A percentile compares a stretch with the other conserved stretches of the same genome.
These are phyloP conservation scores for Inosperma sp. DNA, from an alignment of 768 basidiomycete genomes.

Conservation along the genomic window DNA sequence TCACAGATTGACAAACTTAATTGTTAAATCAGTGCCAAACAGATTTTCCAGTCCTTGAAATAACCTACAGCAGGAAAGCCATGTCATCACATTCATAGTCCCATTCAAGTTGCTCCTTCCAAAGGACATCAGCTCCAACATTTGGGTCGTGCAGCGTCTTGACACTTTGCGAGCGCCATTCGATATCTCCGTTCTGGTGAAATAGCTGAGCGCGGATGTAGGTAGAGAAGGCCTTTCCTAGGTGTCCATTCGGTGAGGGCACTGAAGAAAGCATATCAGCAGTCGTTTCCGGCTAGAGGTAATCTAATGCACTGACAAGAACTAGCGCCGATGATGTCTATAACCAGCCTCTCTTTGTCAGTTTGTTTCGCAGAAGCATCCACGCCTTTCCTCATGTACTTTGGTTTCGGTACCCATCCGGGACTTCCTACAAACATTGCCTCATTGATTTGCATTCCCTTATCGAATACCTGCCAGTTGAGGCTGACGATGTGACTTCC, in stretches of 20 bases:
- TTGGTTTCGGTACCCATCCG: conserved; percentile 54
- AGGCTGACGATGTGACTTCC: conserved; percentile 56
- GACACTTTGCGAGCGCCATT: conserved; percentile 41
- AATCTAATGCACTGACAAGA: conserved; percentile 31
- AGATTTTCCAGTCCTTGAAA: no score
- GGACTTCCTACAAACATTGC: conserved; percentile 53
- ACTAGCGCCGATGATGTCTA: conserved; percentile 39
- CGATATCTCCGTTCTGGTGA: conserved; percentile 33
- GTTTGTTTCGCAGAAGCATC: conserved; percentile 16
- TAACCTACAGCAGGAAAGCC: conserved; percentile 49
- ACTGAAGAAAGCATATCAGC: conserved; percentile 29
- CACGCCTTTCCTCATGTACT: conserved; percentile 21
- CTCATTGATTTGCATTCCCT: conserved; percentile 57
- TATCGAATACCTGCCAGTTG: conserved; percentile 62
- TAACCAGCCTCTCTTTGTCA: conserved; percentile 15
- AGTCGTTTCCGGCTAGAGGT: neutral
- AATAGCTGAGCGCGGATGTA: conserved; percentile 47
- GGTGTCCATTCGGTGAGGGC: conserved; percentile 39
- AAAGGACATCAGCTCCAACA: conserved; percentile 37
- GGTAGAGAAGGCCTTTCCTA: conserved; percentile 36
- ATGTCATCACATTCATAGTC: conserved; percentile 47
- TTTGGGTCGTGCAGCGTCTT: conserved; percentile 31
- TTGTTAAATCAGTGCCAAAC: neutral
- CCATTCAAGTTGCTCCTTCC: conserved; percentile 46
- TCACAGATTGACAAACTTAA: conserved; percentile 35